Conservation (phyloP, 1,284 basidiomycete species). For the Volvariella volvacea region DNA sequence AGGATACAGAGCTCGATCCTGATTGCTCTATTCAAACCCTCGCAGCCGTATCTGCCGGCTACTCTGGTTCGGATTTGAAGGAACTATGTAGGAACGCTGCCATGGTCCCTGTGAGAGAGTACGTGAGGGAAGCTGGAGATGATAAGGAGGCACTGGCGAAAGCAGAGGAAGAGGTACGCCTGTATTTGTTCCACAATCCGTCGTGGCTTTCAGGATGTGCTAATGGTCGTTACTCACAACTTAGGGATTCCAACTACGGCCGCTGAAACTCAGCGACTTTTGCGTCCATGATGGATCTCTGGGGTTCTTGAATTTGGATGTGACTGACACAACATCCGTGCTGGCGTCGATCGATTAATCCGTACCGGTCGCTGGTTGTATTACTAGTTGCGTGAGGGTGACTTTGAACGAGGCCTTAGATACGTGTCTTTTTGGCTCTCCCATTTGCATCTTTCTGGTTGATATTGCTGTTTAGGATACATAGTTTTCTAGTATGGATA, state of each 20-base stretch:
- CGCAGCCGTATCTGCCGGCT: conserved; percentile 69
- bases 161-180: conserved; percentile 48
- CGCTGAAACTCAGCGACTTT: conserved; percentile 67
- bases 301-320: too few species aligned
- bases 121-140: conserved; percentile 59
- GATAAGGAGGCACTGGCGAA: conserved; percentile 46
- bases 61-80: conserved; percentile 88
- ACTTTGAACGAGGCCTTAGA: too few species aligned
- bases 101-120: conserved; percentile 87
- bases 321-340: too few species aligned
- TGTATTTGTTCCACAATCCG: background rate
- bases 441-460: too few species aligned
- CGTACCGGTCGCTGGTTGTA: too few species aligned
- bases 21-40: conserved; percentile 63
- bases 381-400: too few species aligned
- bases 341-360: too few species aligned
- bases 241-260: conserved; percentile 72
- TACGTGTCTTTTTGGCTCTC: too few species aligned
- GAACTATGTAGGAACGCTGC: conserved; percentile 94
- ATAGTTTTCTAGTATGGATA: too few species aligned
- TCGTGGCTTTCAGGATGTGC: background rate
- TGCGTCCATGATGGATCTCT: conserved; percentile 48
- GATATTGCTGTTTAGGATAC: too few species aligned
- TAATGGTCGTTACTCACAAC: background rate
- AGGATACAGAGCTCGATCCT: conserved; percentile 65